Conservation (phyloP, 78 protist genomes). For the Dictyostelium purpureum region DNA sequence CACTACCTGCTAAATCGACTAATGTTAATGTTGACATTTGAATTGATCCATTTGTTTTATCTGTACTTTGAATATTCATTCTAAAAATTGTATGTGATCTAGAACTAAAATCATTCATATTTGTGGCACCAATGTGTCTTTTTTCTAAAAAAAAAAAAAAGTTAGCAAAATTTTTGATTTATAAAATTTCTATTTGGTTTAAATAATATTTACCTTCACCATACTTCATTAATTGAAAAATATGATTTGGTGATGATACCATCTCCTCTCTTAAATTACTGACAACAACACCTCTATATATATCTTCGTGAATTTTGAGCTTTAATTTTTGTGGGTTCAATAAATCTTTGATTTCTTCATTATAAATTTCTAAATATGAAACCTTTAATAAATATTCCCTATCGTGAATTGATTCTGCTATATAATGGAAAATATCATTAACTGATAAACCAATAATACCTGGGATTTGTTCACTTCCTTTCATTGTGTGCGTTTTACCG, state of each 20-base stretch:
- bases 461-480: constrained; percentile 60
- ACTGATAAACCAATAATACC: constrained; percentile 86
- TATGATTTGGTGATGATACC: constrained; percentile 58
- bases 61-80: constrained; percentile 80
- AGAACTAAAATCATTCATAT: constrained; percentile 89
- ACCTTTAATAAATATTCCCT: constrained; percentile 82
- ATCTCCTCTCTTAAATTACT: constrained; percentile 77
- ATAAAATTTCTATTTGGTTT: background rate
- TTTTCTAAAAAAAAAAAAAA: background rate
- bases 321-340: constrained; percentile 45
- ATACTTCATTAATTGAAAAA: constrained; percentile 3
- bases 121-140: constrained; percentile 83
- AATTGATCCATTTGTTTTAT: background rate
- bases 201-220: constrained; percentile 47
- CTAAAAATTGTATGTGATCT: constrained; percentile 95
- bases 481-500: constrained; percentile 92
- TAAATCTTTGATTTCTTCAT: constrained; percentile 85
- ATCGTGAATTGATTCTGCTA: background rate
- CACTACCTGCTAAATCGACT: constrained; percentile 95
- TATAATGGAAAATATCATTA: constrained; percentile 59
- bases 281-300: constrained; percentile 48
- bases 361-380: constrained; percentile 90
- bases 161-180: background rate
- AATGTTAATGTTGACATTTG: constrained; percentile 73
- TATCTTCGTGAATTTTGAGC: constrained; percentile 67